These are phyloP conservation scores for Phytophthora podocarpi DNA, from an alignment of 352 stramenopile genomes.

Conservation along the genomic window DNA sequence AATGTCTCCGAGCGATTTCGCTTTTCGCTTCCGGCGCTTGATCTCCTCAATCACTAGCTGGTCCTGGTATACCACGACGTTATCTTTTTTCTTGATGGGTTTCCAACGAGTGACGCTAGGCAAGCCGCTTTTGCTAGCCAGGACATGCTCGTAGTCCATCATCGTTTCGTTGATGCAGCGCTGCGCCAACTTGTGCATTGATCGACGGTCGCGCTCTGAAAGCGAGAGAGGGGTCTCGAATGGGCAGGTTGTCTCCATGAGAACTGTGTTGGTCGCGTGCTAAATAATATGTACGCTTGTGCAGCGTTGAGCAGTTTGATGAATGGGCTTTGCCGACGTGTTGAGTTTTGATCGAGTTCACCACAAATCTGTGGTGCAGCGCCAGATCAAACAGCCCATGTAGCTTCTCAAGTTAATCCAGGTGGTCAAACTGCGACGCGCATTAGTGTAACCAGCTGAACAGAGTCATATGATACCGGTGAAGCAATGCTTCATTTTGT, in stretches of 20 bases:
- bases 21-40: conserved; percentile 29
- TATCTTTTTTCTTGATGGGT: conserved; percentile 34
- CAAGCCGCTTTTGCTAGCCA: conserved; percentile 25
- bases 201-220: conserved; percentile 29
- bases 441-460: conserved; percentile 2
- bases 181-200: conserved; percentile 28
- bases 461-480: conserved; percentile 7
- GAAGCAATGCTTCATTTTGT: conserved; percentile 1
- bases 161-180: conserved; percentile 29
- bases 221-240: conserved; percentile 35
- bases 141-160: conserved; percentile 38
- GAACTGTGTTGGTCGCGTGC: neutral
- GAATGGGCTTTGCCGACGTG: conserved; percentile 13
- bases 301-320: conserved; percentile 9
- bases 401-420: too few species aligned
- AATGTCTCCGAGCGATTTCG: conserved; percentile 30
- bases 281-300: conserved; percentile 11
- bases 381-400: too few species aligned
- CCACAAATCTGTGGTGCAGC: conserved; percentile 10
- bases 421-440: conserved; percentile 13
- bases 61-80: conserved; percentile 34
- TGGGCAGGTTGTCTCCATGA: conserved; percentile 21
- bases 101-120: conserved; percentile 36
- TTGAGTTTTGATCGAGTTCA: neutral
- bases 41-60: conserved; percentile 30